These are phyloP conservation scores for Beta lomatogona DNA, from an alignment of 179 eudicot genomes.

Conservation along the genomic window DNA sequence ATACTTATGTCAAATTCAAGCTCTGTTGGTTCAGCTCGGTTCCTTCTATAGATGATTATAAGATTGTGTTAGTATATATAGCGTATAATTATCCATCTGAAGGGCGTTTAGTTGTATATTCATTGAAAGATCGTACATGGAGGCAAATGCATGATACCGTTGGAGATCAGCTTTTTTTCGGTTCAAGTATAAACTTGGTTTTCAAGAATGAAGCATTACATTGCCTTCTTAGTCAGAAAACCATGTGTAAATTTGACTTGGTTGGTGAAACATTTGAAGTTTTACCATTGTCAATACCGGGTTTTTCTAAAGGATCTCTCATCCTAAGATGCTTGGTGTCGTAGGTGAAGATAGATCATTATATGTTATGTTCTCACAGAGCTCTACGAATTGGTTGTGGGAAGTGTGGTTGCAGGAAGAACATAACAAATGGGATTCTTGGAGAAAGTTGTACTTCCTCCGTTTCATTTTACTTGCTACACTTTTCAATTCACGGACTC, in stretches of 20 bases:
- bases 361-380: not conserved
- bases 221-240: not conserved
- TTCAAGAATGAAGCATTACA: not conserved
- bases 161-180: not conserved
- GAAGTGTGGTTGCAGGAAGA: not conserved
- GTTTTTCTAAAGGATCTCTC: too few relatives aligned
- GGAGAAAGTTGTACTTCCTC: constrained; percentile 2
- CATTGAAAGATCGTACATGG: not conserved
- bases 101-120: too few relatives aligned
- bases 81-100: too few relatives aligned
- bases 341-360: not conserved
- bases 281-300: not conserved
- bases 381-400: not conserved
- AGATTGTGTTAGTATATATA: too few relatives aligned
- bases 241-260: constrained; percentile 5
- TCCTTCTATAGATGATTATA: not conserved
- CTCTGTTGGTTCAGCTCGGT: constrained; percentile 3
- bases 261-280: not conserved
- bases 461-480: too few relatives aligned
- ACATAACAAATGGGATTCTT: not conserved
- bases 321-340: not conserved
- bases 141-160: not conserved
- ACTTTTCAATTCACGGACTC: too few relatives aligned
- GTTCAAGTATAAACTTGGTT: not conserved
- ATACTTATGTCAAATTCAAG: not conserved